phyloP scores from a whole-genome alignment of 768 basidiomycete species.

The Amanita subjunquillea region DNA sequence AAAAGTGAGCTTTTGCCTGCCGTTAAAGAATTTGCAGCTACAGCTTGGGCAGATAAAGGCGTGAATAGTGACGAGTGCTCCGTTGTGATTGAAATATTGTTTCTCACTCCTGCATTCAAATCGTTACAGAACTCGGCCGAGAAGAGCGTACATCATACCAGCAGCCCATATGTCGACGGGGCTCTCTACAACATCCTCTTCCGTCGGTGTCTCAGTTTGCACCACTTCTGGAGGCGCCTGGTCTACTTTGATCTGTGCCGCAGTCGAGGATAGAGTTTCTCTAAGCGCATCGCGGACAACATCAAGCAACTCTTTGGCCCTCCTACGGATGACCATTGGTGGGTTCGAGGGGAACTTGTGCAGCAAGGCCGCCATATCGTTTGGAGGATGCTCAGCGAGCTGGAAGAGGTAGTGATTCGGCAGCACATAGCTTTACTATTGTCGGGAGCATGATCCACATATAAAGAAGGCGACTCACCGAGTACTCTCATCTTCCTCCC shows the following conservation, averaged over 20 bases:
- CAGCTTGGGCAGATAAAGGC: neutral
- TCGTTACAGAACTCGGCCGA: neutral
- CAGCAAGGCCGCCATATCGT: slow-evolving; percentile 52
- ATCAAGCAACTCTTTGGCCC: slow-evolving; percentile 54
- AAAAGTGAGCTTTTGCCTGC: neutral
- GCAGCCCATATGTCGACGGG: slow-evolving; percentile 1
- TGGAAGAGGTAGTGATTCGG: slow-evolving; percentile 67
- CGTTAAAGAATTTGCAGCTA: neutral
- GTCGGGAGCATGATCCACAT: neutral
- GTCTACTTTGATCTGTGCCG: no score
- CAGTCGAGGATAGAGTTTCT: neutral
- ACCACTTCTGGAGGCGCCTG: neutral
- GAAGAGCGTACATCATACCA: neutral
- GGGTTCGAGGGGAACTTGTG: slow-evolving; percentile 42
- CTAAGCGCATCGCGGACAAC: slow-evolving; percentile 45
- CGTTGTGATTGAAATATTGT: neutral
- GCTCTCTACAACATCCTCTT: neutral
- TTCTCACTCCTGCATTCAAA: neutral
- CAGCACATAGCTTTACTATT: slow-evolving; percentile 48
- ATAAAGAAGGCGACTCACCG: slow-evolving; percentile 32
- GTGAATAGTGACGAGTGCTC: slow-evolving; percentile 1
- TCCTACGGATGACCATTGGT: slow-evolving; percentile 52
- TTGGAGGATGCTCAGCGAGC: slow-evolving; percentile 62
- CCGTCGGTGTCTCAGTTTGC: neutral
- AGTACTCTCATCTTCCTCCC: slow-evolving; percentile 81